Conservation (phyloP, 768 basidiomycete species). For the Pulveroboletus frians region DNA sequence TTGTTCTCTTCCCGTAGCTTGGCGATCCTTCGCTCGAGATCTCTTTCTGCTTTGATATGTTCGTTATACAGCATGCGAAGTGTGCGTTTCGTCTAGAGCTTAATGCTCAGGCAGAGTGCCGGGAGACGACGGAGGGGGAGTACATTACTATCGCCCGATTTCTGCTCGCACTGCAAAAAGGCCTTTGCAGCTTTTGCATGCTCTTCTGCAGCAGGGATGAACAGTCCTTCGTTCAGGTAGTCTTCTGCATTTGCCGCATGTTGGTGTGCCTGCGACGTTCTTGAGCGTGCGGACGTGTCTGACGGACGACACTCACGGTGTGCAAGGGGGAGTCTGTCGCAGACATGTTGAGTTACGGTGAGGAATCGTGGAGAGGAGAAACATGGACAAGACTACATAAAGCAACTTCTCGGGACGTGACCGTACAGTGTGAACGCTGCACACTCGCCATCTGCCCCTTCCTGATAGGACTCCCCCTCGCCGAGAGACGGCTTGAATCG, state of each 20-base stretch:
- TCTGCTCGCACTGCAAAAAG: constrained; percentile 67
- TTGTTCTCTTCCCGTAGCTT: constrained; percentile 72
- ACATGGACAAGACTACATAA: not conserved
- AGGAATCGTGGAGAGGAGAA: too few relatives aligned
- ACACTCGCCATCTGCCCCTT: too few relatives aligned
- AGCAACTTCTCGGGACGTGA: too few relatives aligned
- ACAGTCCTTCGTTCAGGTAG: constrained; percentile 55
- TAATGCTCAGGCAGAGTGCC: not conserved
- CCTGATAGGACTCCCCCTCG: too few relatives aligned
- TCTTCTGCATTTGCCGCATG: constrained; percentile 81
- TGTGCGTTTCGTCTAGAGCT: constrained; percentile 65
- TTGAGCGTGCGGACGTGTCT: not conserved
- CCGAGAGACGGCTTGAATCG: too few relatives aligned
- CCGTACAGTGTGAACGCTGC: too few relatives aligned
- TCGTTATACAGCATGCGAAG: constrained; percentile 71
- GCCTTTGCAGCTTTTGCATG: constrained; percentile 73
- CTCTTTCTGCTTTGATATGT: constrained; percentile 64
- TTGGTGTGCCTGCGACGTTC: constrained; percentile 61
- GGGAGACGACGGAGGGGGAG: constrained; percentile 9
- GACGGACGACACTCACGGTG: constrained; percentile 33
- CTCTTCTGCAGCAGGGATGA: constrained; percentile 69
- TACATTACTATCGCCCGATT: constrained; percentile 70
- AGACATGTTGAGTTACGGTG: constrained; percentile 32
- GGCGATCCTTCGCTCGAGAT: constrained; percentile 64
- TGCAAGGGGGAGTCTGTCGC: constrained; percentile 47